A percentile compares a stretch with the other conserved stretches of the same genome.
Evolutionary conservation across 441 rosid genomes (phyloP).

Genomic region (Erodium chrysanthum): DNA sequence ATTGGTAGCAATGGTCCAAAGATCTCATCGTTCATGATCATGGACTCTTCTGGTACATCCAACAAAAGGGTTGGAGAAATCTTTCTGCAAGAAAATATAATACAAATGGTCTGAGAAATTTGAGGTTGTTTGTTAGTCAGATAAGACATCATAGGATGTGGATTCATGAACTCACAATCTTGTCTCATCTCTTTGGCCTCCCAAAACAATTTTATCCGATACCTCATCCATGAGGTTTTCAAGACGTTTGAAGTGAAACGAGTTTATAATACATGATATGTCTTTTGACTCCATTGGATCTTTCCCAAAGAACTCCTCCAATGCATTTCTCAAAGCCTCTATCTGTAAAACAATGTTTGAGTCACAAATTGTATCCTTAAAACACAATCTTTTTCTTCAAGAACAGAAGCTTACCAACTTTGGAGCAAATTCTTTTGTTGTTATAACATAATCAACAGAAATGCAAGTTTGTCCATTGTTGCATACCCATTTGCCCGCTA

Average conservation of each 20-base stretch:
- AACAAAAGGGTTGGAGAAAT: constrained; percentile 56
- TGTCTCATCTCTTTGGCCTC: constrained; percentile 32
- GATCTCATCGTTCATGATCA: constrained; percentile 59
- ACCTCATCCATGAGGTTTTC: constrained; percentile 33
- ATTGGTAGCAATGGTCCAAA: constrained; percentile 64
- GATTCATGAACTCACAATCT: constrained; percentile 23
- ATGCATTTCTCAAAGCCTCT: constrained; percentile 21
- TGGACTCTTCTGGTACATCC: constrained; percentile 47
- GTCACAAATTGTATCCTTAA: not conserved
- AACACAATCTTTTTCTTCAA: not conserved
- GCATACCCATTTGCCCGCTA: constrained; percentile 58
- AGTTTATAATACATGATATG: constrained; percentile 29
- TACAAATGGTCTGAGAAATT: not conserved
- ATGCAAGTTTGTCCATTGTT: constrained; percentile 63
- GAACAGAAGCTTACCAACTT: constrained; percentile 37
- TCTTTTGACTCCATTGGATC: constrained; percentile 31
- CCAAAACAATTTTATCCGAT: constrained; percentile 26
- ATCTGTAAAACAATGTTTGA: constrained; percentile 19
- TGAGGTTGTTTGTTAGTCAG: not conserved
- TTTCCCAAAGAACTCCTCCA: constrained; percentile 32
- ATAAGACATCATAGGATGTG: not conserved
- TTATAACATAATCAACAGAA: constrained; percentile 47
- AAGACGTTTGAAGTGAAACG: constrained; percentile 32
- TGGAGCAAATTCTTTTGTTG: constrained; percentile 47
- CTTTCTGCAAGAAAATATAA: constrained; percentile 25